These are phyloP conservation scores for Clarkia xantiana DNA, from an alignment of 345 rosid species.

Conservation along the genomic window DNA sequence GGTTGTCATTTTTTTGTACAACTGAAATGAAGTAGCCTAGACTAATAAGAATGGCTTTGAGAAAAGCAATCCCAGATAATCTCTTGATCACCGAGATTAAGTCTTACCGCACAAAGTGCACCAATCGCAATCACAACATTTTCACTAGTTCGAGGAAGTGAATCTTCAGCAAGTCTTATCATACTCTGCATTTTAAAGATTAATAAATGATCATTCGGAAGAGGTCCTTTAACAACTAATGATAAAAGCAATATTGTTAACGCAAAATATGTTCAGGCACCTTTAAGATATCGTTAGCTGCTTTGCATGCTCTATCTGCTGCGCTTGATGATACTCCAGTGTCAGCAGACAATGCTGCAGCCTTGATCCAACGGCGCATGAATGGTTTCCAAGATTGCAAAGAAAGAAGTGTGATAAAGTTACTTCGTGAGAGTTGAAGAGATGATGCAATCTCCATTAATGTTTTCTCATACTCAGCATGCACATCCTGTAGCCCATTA, in stretches of 20 bases:
- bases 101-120: constrained; percentile 60
- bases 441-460: constrained; percentile 57
- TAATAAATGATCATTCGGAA: neutral
- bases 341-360: constrained; percentile 30
- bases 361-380: constrained; percentile 72
- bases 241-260: neutral
- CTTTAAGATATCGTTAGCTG: constrained; percentile 77
- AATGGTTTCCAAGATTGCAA: constrained; percentile 85
- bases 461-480: constrained; percentile 42
- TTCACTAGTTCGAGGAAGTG: constrained; percentile 80
- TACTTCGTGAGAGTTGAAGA: constrained; percentile 72
- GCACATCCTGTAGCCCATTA: constrained; percentile 42
- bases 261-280: constrained; percentile 19
- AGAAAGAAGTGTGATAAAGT: constrained; percentile 62
- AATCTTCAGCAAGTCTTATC: constrained; percentile 49
- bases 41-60: too few relatives aligned
- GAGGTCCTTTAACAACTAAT: neutral
- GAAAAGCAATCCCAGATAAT: too few relatives aligned
- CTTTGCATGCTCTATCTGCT: constrained; percentile 51
- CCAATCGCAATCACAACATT: constrained; percentile 74
- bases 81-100: neutral
- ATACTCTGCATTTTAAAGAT: constrained; percentile 31
- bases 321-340: constrained; percentile 25
- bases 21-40: too few relatives aligned
- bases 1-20: too few relatives aligned